These are phyloP conservation scores for Francoa sonchifolia DNA, from an alignment of 441 rosid species.

Conservation along the genomic window DNA sequence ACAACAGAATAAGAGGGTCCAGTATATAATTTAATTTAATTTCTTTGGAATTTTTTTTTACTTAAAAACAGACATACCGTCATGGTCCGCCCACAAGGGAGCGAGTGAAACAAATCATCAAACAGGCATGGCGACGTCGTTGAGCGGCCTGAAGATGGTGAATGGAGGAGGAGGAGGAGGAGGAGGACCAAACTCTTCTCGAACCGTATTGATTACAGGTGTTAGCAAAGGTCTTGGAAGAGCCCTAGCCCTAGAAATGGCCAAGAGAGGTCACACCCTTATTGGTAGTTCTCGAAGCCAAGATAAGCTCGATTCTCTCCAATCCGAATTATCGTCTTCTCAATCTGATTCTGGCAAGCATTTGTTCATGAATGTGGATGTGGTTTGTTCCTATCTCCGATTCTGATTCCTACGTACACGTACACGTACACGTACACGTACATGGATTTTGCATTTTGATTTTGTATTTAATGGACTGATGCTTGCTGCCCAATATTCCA, in stretches of 20 bases:
- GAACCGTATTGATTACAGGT: slow-evolving; percentile 66
- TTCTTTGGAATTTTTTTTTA: too few relatives aligned
- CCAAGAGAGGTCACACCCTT: slow-evolving; percentile 68
- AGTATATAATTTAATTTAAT: too few relatives aligned
- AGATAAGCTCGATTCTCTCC: slow-evolving; percentile 60
- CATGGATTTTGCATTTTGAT: background rate
- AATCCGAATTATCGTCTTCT: slow-evolving; percentile 50
- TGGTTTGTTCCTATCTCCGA: slow-evolving; percentile 25
- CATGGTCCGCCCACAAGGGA: too few relatives aligned
- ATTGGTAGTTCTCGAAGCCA: slow-evolving; percentile 81
- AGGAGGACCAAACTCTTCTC: slow-evolving; percentile 8
- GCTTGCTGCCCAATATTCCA: too few relatives aligned
- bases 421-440: background rate
- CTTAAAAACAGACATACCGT: too few relatives aligned
- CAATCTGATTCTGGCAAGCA: slow-evolving; percentile 36
- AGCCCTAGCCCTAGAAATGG: slow-evolving; percentile 75
- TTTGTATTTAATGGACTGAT: fast-evolving
- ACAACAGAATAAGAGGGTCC: too few relatives aligned
- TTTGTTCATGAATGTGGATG: slow-evolving; percentile 62
- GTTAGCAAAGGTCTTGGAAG: slow-evolving; percentile 75
- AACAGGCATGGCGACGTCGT: slow-evolving; percentile 21
- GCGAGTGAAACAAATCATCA: too few relatives aligned
- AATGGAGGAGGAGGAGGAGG: slow-evolving; percentile 10
- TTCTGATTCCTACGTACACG: background rate
- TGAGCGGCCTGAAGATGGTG: slow-evolving; percentile 12